Evolutionary conservation across 495 filamentous ascomycete species (phyloP), one percentile per base, ranked within the genome.

Genomic region (Patellaria atrata): DNA sequence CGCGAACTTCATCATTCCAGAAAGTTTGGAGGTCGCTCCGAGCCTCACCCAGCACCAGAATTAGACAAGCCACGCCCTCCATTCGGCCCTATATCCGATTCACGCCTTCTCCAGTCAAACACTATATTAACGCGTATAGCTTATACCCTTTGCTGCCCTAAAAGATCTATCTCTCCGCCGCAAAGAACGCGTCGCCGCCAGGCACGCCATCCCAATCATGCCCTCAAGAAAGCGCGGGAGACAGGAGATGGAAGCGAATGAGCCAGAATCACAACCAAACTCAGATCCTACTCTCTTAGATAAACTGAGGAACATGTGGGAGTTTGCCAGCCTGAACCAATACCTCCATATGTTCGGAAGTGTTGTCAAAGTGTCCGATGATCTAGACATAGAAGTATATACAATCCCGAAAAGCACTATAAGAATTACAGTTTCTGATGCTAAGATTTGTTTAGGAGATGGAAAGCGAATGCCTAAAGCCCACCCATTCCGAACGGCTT

Each of bases 291-390:
- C 58, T 31, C 42, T 75, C 35, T 65, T 93, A 15, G 60, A 77
- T 29, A 73, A 66, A 42, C 65, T 97, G 38, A 67, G 87, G 30
- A 89, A 80, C 54, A 77, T 75, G 61, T 94, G 89, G 85, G 80
- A 94, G 56, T 94, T 97, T 57, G 82, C 89, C 29, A 85, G 83
- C 52, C 66, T 97, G 4, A 84, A 78, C 62, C 89, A 97, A 58
- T 97, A 82, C 62, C 79, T 94, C 35, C 74, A 73, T 47, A 69
- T 84, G 34, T 97, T 97, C 58, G 85, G 85, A 18, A 73, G 77
- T 44, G 72, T 77, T 27, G 75, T 91, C 57, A 91, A 87, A 59
- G 78, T 93, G 38, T 80, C 87, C 51, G 77, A 89, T 45, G 72
- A 78, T 51, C 61, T 92, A 33, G 79, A 78, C 43, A 79, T 93